Evolutionary conservation across 1,284 basidiomycete genomes (phyloP).

Genomic region (Athelia sp.): DNA sequence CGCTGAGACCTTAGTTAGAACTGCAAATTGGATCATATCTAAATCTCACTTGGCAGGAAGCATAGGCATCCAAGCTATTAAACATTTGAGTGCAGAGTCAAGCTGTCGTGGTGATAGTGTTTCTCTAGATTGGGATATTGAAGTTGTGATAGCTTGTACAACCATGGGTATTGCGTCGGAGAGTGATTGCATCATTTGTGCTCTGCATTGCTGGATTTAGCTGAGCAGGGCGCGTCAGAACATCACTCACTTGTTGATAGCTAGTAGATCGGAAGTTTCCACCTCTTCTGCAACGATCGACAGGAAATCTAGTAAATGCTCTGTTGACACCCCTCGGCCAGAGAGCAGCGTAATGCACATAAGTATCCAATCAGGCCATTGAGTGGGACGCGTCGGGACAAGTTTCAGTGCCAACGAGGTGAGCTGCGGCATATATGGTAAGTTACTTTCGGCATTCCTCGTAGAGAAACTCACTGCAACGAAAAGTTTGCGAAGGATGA

Average conservation of each 20-base stretch:
- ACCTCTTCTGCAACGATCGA: conserved; percentile 84
- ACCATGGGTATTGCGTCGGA: conserved; percentile 65
- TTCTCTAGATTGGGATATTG: conserved; percentile 35
- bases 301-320: conserved; percentile 71
- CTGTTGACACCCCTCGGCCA: conserved; percentile 45
- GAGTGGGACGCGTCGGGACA: conserved; percentile 45
- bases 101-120: conserved; percentile 39
- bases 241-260: conserved; percentile 62
- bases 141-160: conserved; percentile 55
- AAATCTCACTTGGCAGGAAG: conserved; percentile 60
- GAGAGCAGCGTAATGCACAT: conserved; percentile 55
- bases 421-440: conserved; percentile 36
- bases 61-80: conserved; percentile 76
- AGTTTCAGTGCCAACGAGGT: conserved; percentile 75
- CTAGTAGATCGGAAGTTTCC: conserved; percentile 66
- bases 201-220: conserved; percentile 28
- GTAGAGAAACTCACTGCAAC: conserved; percentile 58
- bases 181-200: conserved; percentile 59
- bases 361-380: conserved; percentile 73
- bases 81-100: conserved; percentile 68
- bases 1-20: conserved; percentile 27
- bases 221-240: conserved; percentile 1
- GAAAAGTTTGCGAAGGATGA: conserved; percentile 82
- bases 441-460: conserved; percentile 4
- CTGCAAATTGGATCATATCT: conserved; percentile 3